A percentile compares a stretch with the other conserved stretches of the same genome.
phyloP scores from a whole-genome alignment of 2,329 filamentous ascomycete genomes.

The Penicillium palitans region DNA sequence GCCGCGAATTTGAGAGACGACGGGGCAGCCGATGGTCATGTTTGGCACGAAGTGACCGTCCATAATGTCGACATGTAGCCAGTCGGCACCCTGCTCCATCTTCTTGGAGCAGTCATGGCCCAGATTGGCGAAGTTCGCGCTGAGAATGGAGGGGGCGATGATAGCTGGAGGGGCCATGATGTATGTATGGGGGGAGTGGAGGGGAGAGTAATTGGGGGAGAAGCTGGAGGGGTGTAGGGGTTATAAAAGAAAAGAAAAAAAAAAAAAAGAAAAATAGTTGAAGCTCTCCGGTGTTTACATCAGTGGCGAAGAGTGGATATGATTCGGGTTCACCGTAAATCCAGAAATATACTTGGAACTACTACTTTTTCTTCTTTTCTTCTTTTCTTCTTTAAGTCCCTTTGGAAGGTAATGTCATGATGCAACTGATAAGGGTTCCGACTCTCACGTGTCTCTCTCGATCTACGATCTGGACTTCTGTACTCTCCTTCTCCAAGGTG shows the following conservation, averaged over 20 bases:
- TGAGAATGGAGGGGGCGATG: conserved; percentile 96
- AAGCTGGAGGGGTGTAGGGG: background rate
- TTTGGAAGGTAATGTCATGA: conserved; percentile 10
- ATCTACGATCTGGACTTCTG: conserved; percentile 10
- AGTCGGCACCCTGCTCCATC: conserved; percentile 84
- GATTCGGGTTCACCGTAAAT: conserved; percentile 20
- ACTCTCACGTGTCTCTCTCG: conserved; percentile 20
- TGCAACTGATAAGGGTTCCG: conserved; percentile 25
- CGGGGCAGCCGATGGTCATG: conserved; percentile 92
- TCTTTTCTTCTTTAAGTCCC: background rate
- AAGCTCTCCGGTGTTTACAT: conserved; percentile 19
- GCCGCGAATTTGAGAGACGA: conserved; percentile 88
- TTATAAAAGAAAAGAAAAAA: conserved; percentile 6
- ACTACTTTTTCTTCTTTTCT: background rate
- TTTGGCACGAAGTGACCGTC: conserved; percentile 99
- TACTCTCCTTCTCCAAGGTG: background rate
- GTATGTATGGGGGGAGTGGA: background rate
- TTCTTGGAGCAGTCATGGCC: conserved; percentile 83
- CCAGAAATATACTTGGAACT: background rate
- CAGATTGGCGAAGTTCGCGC: conserved; percentile 89
- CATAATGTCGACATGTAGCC: conserved; percentile 96
- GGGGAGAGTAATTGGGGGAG: background rate
- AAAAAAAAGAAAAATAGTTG: conserved; percentile 7
- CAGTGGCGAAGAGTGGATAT: conserved; percentile 24
- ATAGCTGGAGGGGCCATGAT: conserved; percentile 80